A percentile compares a stretch with the other conserved stretches of the same genome.
These are phyloP conservation scores for Cryphonectria parasitica DNA, from an alignment of 2,329 filamentous ascomycete genomes.

Conservation along the genomic window DNA sequence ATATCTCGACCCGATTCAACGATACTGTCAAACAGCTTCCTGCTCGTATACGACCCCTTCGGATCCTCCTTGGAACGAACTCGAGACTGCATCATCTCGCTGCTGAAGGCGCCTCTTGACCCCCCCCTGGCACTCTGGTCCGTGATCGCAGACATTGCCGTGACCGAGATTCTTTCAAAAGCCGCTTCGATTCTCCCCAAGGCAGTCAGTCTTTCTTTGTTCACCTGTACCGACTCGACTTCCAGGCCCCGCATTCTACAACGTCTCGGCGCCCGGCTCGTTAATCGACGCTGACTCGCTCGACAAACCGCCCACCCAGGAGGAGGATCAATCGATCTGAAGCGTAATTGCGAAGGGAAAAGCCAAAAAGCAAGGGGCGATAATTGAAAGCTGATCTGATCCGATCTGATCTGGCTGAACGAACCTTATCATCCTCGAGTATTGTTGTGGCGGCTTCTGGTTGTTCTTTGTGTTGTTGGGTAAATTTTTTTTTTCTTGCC, in stretches of 20 bases:
- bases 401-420: background rate
- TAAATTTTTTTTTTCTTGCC: background rate
- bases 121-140: conserved; percentile 4
- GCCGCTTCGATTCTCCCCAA: background rate
- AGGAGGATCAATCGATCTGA: conserved; percentile 7
- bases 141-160: conserved; percentile 3
- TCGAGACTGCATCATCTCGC: conserved; percentile 15
- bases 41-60: background rate
- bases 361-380: too few species aligned
- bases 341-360: background rate
- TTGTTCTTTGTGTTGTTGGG: too few species aligned
- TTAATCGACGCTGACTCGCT: conserved; percentile 19
- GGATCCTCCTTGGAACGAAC: conserved; percentile 4
- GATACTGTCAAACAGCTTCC: conserved; percentile 1
- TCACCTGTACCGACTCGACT: background rate
- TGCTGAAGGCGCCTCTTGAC: conserved; percentile 3
- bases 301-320: conserved; percentile 14
- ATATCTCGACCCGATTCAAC: conserved; percentile 10
- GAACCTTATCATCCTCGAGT: background rate
- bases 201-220: background rate
- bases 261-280: background rate
- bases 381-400: background rate
- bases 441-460: background rate
- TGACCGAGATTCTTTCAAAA: background rate
- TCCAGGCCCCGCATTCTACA: background rate